Evolutionary conservation across 78 protist genomes (phyloP).

Genomic region (Monocercomonoides exilis): DNA sequence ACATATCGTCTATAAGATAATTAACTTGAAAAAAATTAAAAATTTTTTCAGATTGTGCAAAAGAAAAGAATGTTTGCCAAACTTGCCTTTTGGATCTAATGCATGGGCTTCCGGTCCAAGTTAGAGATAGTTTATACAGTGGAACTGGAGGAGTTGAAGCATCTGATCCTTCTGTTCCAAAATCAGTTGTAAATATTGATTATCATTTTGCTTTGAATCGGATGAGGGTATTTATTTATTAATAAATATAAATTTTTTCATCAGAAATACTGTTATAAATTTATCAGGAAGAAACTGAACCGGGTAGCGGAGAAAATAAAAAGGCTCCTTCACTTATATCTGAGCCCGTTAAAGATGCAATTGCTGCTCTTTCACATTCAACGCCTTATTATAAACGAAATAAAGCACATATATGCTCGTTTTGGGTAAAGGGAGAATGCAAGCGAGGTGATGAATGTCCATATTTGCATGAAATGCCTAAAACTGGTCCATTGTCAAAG

Average conservation of each 20-base stretch:
- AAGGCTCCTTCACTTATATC: too few relatives aligned
- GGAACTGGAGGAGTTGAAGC: not conserved
- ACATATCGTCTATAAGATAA: not conserved
- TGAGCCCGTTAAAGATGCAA: not conserved
- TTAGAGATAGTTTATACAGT: not conserved
- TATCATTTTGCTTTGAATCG: not conserved
- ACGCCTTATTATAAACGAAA: constrained; percentile 57
- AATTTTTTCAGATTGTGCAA: constrained; percentile 54
- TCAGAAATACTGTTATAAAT: too few relatives aligned
- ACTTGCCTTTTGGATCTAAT: constrained; percentile 79
- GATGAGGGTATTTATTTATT: not conserved
- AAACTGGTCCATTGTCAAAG: constrained; percentile 4
- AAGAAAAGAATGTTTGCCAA: constrained; percentile 84
- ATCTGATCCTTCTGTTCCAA: not conserved
- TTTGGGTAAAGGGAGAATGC: constrained; percentile 64
- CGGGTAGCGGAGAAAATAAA: not conserved
- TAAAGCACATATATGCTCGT: constrained; percentile 55
- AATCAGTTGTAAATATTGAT: not conserved
- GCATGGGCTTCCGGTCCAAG: constrained; percentile 38
- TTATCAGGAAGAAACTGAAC: not conserved
- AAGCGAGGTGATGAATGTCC: constrained; percentile 66
- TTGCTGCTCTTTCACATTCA: constrained; percentile 36
- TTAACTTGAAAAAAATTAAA: not conserved
- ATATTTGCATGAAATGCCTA: constrained; percentile 28
- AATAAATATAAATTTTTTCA: not conserved